A percentile compares a stretch with the other conserved stretches of the same genome.
Evolutionary conservation across 228 moss, liverwort and hornwort species (phyloP).

Genomic region (Sphagnum magellanicum): DNA sequence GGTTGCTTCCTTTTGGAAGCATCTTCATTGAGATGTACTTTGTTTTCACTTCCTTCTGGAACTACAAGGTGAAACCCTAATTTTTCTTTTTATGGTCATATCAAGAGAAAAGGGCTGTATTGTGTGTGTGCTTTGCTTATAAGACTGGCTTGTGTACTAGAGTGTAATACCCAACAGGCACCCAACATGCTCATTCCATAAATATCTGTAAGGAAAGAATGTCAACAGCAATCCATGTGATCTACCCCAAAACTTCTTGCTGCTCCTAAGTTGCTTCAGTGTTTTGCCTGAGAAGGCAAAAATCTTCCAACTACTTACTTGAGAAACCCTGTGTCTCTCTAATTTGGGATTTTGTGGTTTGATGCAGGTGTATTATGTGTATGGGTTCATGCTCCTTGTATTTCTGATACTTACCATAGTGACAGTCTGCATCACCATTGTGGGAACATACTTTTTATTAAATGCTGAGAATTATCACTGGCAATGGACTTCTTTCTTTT

Average conservation of each 20-base stretch:
- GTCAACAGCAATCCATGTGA: too few species aligned
- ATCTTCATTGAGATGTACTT: slow-evolving; percentile 68
- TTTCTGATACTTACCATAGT: slow-evolving; percentile 49
- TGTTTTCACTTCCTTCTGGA: slow-evolving; percentile 62
- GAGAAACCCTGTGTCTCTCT: too few species aligned
- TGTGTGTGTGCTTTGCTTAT: too few species aligned
- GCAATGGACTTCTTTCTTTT: slow-evolving; percentile 68
- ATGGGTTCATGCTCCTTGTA: slow-evolving; percentile 59
- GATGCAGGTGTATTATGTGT: slow-evolving; percentile 51
- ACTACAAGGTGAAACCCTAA: slow-evolving; percentile 33
- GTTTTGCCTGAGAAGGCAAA: background rate
- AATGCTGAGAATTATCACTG: slow-evolving; percentile 62
- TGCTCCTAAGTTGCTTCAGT: too few species aligned
- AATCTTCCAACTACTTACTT: too few species aligned
- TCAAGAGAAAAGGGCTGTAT: too few species aligned
- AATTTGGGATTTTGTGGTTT: background rate
- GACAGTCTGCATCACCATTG: slow-evolving; percentile 53
- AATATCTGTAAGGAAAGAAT: too few species aligned
- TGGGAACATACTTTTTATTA: slow-evolving; percentile 49
- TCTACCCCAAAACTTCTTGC: too few species aligned
- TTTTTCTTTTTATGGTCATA: too few species aligned
- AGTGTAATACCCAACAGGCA: too few species aligned
- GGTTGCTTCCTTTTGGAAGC: slow-evolving; percentile 53
- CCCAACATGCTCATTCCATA: too few species aligned
- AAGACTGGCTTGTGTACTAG: too few species aligned